Evolutionary conservation across 306 rosid species (phyloP), one percentile per base, ranked within the genome.

Genomic region (Quillaja saponaria): DNA sequence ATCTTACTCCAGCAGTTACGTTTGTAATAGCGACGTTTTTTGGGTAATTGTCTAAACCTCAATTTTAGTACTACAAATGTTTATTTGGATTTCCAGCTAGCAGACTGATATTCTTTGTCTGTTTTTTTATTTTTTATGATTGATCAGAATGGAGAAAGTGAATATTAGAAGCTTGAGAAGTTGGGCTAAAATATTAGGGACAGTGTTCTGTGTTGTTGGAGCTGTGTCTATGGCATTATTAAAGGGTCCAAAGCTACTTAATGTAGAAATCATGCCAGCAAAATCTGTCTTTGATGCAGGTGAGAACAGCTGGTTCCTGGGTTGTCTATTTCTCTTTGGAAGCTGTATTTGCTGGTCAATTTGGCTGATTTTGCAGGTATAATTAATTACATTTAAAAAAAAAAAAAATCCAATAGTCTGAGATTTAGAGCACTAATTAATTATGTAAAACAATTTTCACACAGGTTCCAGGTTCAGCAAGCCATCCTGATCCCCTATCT

Each of bases 1-100:
- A 86, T 76, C 76, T 79, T 49, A 34, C 76, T 34, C 95, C 87
- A n/a, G 87, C 85, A 1, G 20, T 86, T 64, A 86, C 95, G 5
- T 83, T 86, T 57, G 50, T 78, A 18, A 81, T 86, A 8, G 82
- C 90, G 20, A 55, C 47, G 16, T 34, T 69, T 56, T 33, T 31
- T 4, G 84, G 86, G 94, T 80, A 75, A 68, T 13, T 69, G 6
- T 33, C 11, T n/a, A 13, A 20, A 38, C 50, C 64, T 41, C 59
- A 14, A 17, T 5, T 44, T 25, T 14, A 13, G 2, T 15, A n/a
- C 6, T 16, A 40, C 16, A 13, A 5, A 31, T 11, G 14, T 61
- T 42, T 6, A 19, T 2, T 6, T 37, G 11, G 10, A 6, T 48
- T 16, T 3, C 53, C 3, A 17, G 3, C 28, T 6, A 15, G 28